Base-by-base conservation (phyloP, 2,329 filamentous ascomycete species). In the Neofusicoccum umdonicola region DNA sequence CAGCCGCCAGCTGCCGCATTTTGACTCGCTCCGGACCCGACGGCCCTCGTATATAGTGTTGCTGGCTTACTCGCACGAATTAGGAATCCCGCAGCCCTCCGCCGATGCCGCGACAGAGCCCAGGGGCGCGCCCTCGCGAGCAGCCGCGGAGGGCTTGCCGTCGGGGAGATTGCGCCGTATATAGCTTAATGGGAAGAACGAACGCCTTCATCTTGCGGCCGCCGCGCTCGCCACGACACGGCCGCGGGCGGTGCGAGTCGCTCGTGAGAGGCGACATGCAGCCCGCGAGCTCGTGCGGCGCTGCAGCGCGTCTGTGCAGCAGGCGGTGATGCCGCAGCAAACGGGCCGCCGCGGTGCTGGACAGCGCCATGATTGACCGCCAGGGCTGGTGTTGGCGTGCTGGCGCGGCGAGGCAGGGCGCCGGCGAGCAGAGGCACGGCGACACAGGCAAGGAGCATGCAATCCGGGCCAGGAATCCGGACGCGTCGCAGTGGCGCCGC, bases 141-240 rank as follows among this genome's bases (percentile, higher is more conserved):
- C n/a, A 15, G 31, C 50, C 12, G 35, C 51, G 17, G 51, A n/a
- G 19, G 34, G 52, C 50, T 17, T 15, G 35, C 51, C 39, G 37
- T 5, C 50, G n/a, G 50, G 41, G 56, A 60, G 56, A 60, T 60
- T 60, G 56, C 41, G 41, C 42, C 31, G 41, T 60, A 22, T 31
- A 57, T 41, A 54, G 51, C 51, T 54, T 54, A 19, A 13, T 22
- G 17, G 12, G 22, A 56, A 41, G 35, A 41, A 41, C 37, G 37
- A 27, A n/a, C 3, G 15, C 54, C 54, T 27, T 42, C 19, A 56
- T 56, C 52, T 44, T 13, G 19, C 39, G 39, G n/a, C 41, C 54
- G 19, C 13, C 6, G 4, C 37, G 22, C 5, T 31, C 13, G 19
- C 39, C 19, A 15, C 54, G 22, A 15, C 17, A 15, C 12, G 17